phyloP scores from a whole-genome alignment of 2,329 filamentous ascomycete genomes.

The Nothophoma quercina region DNA sequence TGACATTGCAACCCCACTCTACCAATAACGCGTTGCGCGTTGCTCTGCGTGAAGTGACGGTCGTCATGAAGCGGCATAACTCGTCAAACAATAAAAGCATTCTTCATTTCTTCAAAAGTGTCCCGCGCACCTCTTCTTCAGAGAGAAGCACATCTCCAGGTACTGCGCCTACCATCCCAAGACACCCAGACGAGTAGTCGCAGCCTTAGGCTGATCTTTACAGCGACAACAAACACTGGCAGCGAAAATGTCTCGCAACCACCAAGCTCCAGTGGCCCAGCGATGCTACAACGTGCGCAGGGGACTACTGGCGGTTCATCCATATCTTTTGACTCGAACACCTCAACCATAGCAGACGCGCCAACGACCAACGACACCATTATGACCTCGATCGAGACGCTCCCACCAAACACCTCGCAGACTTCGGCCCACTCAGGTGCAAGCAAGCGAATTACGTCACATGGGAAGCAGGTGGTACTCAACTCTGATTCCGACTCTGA shows the following conservation, averaged over 20 bases:
- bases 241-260: neutral
- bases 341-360: constrained; percentile 11
- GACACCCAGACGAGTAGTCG: neutral
- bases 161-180: constrained; percentile 7
- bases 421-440: constrained; percentile 36
- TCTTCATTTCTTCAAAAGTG: constrained; percentile 17
- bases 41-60: neutral
- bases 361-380: constrained; percentile 11
- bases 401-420: constrained; percentile 26
- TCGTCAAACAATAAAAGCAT: constrained; percentile 10
- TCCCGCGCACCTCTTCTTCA: constrained; percentile 3
- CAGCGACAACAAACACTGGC: constrained; percentile 4
- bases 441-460: constrained; percentile 62
- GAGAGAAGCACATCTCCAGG: constrained; percentile 2
- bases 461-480: constrained; percentile 60
- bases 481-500: constrained; percentile 77
- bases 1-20: constrained; percentile 5
- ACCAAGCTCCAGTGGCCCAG: neutral
- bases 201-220: constrained; percentile 7
- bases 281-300: neutral
- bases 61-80: constrained; percentile 16
- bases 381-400: constrained; percentile 5
- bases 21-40: constrained; percentile 1
- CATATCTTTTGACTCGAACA: neutral
- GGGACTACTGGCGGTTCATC: neutral